These are phyloP conservation scores for Jaenimonas drosophilae DNA, from an alignment of 208 protist species.

Conservation along the genomic window DNA sequence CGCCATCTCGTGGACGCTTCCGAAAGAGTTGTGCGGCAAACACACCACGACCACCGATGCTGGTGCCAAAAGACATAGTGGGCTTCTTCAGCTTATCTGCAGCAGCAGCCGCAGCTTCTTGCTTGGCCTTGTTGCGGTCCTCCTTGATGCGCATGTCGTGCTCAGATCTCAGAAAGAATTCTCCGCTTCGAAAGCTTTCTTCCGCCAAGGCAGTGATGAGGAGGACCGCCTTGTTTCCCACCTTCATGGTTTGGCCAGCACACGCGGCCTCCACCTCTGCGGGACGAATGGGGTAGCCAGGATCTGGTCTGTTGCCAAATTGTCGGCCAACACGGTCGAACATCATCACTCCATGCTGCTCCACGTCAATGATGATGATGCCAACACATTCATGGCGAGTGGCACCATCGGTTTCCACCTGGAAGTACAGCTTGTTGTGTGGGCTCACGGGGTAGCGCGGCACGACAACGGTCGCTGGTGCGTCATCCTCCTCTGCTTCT, in stretches of 20 bases:
- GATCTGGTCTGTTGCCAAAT: conserved; percentile 74
- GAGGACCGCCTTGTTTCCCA: conserved; percentile 61
- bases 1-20: conserved; percentile 50
- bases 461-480: conserved; percentile 16
- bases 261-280: conserved; percentile 52
- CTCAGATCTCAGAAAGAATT: conserved; percentile 85
- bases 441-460: conserved; percentile 67
- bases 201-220: conserved; percentile 76
- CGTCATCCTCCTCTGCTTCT: conserved; percentile 8
- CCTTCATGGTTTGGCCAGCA: conserved; percentile 47
- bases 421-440: conserved; percentile 78
- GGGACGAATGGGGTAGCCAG: conserved; percentile 69
- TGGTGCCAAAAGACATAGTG: conserved; percentile 66
- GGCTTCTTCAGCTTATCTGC: conserved; percentile 28
- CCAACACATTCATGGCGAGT: conserved; percentile 74
- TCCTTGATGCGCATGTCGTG: conserved; percentile 72
- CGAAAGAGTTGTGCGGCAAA: conserved; percentile 59
- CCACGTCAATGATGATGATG: conserved; percentile 75
- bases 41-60: conserved; percentile 9
- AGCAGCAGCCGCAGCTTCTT: conserved; percentile 37
- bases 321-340: conserved; percentile 79
- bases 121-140: conserved; percentile 67
- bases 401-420: conserved; percentile 74
- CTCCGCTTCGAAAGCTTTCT: conserved; percentile 75
- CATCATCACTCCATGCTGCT: conserved; percentile 69